A percentile compares a stretch with the other conserved stretches of the same genome.
Conservation (phyloP, 2,329 filamentous ascomycete species). For the Cytospora paraplurivora region DNA sequence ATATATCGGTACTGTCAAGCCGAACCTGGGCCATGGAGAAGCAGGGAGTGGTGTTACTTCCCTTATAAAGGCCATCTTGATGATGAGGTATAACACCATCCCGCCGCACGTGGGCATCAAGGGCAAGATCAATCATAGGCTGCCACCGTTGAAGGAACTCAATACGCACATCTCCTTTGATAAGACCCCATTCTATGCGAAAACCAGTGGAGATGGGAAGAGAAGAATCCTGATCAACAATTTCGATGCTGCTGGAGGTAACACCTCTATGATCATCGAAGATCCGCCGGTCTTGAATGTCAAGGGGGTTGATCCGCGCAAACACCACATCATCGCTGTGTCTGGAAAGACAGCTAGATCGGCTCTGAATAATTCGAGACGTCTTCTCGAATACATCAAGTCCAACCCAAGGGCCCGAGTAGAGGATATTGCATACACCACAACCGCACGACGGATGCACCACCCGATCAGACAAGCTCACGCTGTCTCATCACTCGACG, state of each 20-base stretch:
- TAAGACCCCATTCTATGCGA: conserved; percentile 59
- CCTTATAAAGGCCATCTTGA: conserved; percentile 8
- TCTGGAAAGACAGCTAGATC: conserved; percentile 56
- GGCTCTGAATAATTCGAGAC: conserved; percentile 60
- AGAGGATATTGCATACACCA: conserved; percentile 64
- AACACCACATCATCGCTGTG: conserved; percentile 57
- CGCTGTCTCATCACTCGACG: conserved; percentile 42
- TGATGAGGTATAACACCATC: conserved; percentile 15
- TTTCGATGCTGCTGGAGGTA: conserved; percentile 71
- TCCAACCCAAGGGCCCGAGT: conserved; percentile 50
- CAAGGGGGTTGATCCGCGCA: conserved; percentile 51
- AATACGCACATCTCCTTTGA: conserved; percentile 35
- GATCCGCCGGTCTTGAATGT: conserved; percentile 44
- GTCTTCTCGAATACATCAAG: conserved; percentile 56
- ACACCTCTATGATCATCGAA: conserved; percentile 67
- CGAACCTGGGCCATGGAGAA: conserved; percentile 6
- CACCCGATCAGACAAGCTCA: conserved; percentile 57
- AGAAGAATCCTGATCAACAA: conserved; percentile 63
- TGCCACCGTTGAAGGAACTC: conserved; percentile 28
- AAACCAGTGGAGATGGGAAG: neutral
- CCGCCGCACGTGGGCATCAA: conserved; percentile 14
- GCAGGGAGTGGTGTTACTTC: conserved; percentile 10
- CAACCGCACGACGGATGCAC: conserved; percentile 65
- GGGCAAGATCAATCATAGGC: conserved; percentile 24
- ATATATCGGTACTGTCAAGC: conserved; percentile 62